Evolutionary conservation across 164 flowering plant genomes (phyloP), one percentile per base, ranked within the genome.

Genomic region (Pachysandra terminalis): DNA sequence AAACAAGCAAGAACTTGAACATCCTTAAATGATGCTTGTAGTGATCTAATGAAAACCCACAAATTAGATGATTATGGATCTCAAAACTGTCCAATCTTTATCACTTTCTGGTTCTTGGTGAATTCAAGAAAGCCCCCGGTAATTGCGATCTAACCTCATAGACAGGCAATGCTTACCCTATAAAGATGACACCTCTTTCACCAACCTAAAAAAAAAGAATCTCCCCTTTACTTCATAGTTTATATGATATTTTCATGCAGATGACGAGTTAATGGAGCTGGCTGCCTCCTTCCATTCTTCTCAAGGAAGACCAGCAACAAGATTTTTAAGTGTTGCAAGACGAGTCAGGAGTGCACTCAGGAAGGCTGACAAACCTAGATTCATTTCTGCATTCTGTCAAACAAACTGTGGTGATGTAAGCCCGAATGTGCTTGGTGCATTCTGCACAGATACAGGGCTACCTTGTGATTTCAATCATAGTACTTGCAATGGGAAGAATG

Each of bases 381-480:
- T 96, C 78, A 92, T 96, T 19, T 83, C 99, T 71, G 98, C 98
- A 28, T 96, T 96, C 83, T 96, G 99, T 69, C 99, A 96, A 73
- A 64, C 98, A 49, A 96, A 96, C 69, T 90, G 97, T 75, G 99
- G 99, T 63, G 99, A 96, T 85, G 97, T 96, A 69, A 96, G 99
- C 83, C 99, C 99, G 64, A 96, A 96, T 81, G 95, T 91, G 62
- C 91, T 87, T 41, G 99, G 99, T 71, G 84, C 99, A 24, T 93
- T 93, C 76, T 93, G 99, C 75, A 81, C 65, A 52, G 99, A 93
- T 81, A 87, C 95, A 37, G 99, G 96, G 21, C 84, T 89, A 71
- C 97, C 98, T 63, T 96, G 99, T 75, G 99, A 96, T 73, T 96
- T 96, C 85, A 93, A 95, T 81, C 98, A 93, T 59, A 95, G 99